Base-by-base conservation (phyloP, 257 asterid species). In the Nicotiana knightiana region DNA sequence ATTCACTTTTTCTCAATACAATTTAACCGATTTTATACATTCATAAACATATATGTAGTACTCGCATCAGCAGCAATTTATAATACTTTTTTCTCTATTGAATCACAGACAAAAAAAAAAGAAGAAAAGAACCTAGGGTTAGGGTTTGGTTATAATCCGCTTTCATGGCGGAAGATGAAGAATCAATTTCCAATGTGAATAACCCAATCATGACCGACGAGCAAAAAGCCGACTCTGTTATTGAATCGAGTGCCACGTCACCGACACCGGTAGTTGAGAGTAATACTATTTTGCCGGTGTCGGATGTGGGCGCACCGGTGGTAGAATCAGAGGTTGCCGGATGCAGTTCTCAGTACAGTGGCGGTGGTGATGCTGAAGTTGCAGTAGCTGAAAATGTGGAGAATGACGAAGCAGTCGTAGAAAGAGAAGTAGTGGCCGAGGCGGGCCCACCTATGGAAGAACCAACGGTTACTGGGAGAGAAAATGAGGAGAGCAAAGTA, bases 131-230 rank as follows among this genome's bases (percentile, higher is more conserved):
- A 7, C 11, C 9, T 73, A 73, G 79, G 79, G 79, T 73, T 73
- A 73, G 79, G 79, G 79, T 73, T 73, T 73, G 51, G 63, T 58
- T 48, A 26, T 73, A 73, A 73, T 51, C 46, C 79, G 16, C 63
- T 73, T 6, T 48, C 39, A 73, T 73, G 79, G 79, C 79, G 79
- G 79, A 73, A 51, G 63, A 73, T 24, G 63, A 73, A 51, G 63
- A 73, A 26, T 73, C 79, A 48, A 2, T 21, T 62, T 26, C 37
- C 35, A 62, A 62, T 62, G 67, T 73, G 26, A 73, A 51, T 73
- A 73, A 51, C 35, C 62, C 26, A 26, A 48, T 73, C 63, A 73
- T 4, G 9, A 11, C 16, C 7, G 26, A 51, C 63, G 0, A 46
- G 37, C 78, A 5, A 21, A 46, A 71, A 15, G 9, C n/a, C 24